A percentile compares a stretch with the other conserved stretches of the same genome.
phyloP scores from a whole-genome alignment of 768 basidiomycete species.

The Pleurotus tuber-regium region DNA sequence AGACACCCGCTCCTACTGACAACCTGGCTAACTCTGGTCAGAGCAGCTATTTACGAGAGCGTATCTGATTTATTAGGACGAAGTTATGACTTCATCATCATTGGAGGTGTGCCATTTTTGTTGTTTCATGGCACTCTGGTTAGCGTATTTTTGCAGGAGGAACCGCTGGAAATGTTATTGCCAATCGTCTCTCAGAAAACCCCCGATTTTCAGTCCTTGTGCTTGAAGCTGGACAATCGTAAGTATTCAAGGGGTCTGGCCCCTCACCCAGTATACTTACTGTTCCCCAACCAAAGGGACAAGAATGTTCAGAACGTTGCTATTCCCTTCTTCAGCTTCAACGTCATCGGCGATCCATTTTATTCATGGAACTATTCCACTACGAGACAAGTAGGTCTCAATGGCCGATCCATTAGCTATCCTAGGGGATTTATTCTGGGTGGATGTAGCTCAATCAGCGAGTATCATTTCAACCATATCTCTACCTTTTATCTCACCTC shows the following conservation, averaged over 20 bases:
- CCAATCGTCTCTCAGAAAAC: conserved; percentile 23
- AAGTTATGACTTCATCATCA: conserved; percentile 28
- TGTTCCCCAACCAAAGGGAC: conserved; percentile 11
- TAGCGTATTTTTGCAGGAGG: conserved; percentile 20
- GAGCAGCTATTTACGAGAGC: neutral
- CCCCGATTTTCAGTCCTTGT: conserved; percentile 20
- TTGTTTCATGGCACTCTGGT: conserved; percentile 3
- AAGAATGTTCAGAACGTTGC: conserved; percentile 13
- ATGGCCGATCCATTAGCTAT: too few relatives aligned
- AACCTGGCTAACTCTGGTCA: too few relatives aligned
- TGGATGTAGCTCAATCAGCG: too few relatives aligned
- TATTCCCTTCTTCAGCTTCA: conserved; percentile 12
- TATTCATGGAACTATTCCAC: conserved; percentile 22
- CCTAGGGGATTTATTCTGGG: too few relatives aligned
- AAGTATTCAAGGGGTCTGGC: neutral
- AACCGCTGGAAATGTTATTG: conserved; percentile 24
- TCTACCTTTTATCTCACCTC: too few relatives aligned
- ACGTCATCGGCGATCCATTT: neutral
- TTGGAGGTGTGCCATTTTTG: conserved; percentile 25
- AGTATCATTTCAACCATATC: too few relatives aligned
- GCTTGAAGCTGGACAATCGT: conserved; percentile 19
- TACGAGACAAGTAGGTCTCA: too few relatives aligned
- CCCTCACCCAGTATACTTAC: neutral
- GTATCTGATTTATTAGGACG: neutral
- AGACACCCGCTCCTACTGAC: too few relatives aligned